These are phyloP conservation scores for Lachnellula arida DNA, from an alignment of 2,329 filamentous ascomycete species.

Conservation along the genomic window DNA sequence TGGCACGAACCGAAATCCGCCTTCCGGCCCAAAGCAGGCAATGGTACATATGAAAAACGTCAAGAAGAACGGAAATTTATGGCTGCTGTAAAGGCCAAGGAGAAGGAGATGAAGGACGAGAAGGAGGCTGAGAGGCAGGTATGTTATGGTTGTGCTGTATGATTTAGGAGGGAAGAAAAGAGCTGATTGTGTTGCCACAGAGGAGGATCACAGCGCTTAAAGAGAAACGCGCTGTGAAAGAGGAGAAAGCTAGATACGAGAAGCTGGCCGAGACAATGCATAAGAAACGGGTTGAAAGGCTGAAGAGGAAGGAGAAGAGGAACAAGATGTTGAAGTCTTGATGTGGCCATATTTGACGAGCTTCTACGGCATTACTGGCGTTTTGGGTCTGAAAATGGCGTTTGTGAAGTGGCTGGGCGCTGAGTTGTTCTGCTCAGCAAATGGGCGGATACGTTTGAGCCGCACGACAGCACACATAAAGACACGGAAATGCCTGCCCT, in stretches of 20 bases:
- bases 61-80: constrained; percentile 63
- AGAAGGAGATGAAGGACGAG: constrained; percentile 94
- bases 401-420: constrained; percentile 3
- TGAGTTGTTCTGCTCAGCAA: not conserved
- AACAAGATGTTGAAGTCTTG: constrained; percentile 75
- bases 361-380: constrained; percentile 11
- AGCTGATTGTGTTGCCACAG: constrained; percentile 40
- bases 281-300: constrained; percentile 83
- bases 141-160: constrained; percentile 25
- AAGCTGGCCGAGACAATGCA: constrained; percentile 98
- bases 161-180: not conserved
- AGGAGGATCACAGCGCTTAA: constrained; percentile 73
- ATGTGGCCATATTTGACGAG: constrained; percentile 19
- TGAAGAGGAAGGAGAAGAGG: constrained; percentile 94
- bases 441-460: too few relatives aligned
- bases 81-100: constrained; percentile 80
- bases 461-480: too few relatives aligned
- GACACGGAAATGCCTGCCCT: too few relatives aligned
- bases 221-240: constrained; percentile 82
- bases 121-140: constrained; percentile 88
- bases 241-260: constrained; percentile 87
- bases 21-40: constrained; percentile 75
- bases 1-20: constrained; percentile 83
- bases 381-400: constrained; percentile 12
- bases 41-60: constrained; percentile 77